Evolutionary conservation across 768 basidiomycete species (phyloP).

Genomic region (Amylocystis lapponica): DNA sequence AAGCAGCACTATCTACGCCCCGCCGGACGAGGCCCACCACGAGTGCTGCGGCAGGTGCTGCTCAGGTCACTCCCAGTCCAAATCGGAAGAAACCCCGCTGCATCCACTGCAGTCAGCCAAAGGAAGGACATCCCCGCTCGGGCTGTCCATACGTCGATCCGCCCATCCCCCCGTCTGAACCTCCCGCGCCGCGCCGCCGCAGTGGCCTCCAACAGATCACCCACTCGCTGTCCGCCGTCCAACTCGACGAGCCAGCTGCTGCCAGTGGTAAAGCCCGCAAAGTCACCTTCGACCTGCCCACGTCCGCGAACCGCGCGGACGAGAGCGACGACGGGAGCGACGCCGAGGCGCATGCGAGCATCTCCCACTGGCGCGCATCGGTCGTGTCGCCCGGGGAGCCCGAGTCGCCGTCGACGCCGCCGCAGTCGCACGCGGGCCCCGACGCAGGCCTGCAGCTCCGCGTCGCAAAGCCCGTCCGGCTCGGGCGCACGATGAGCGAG

Average conservation of each 20-base stretch:
- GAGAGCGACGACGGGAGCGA: background rate
- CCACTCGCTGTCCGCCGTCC: background rate
- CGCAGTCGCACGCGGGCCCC: background rate
- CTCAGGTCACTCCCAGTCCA: no score
- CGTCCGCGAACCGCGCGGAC: background rate
- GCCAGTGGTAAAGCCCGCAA: background rate
- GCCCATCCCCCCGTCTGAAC: conserved; percentile 13
- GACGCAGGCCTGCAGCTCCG: background rate
- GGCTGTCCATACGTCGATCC: conserved; percentile 48
- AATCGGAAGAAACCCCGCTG: conserved; percentile 11
- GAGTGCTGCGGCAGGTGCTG: no score
- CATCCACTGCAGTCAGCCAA: conserved; percentile 41
- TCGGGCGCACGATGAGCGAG: background rate
- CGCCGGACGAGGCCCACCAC: no score
- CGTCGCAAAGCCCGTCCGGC: background rate
- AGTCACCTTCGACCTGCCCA: background rate
- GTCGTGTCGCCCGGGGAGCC: background rate
- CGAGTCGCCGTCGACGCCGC: background rate
- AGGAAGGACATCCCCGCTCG: conserved; percentile 55
- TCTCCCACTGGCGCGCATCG: background rate
- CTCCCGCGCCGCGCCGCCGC: no score
- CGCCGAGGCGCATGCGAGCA: background rate
- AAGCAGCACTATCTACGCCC: no score
- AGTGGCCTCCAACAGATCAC: no score
- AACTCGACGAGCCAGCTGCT: background rate